These are phyloP conservation scores for Blastocystis sp. DNA, from an alignment of 352 stramenopile genomes.

Conservation along the genomic window DNA sequence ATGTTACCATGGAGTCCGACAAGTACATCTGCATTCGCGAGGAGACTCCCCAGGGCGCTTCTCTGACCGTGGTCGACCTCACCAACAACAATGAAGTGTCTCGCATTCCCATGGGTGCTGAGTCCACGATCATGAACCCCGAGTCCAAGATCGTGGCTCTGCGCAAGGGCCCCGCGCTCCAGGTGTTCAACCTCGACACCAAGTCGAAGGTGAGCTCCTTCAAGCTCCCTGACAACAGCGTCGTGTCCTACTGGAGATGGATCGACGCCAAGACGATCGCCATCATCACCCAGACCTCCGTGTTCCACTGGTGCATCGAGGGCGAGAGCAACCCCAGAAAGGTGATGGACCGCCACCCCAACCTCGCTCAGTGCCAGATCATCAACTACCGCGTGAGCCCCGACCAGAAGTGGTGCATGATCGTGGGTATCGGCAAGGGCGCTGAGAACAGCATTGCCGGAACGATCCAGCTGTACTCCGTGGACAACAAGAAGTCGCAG, in stretches of 20 bases:
- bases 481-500: conserved; percentile 97
- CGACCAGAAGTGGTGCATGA: conserved; percentile 95
- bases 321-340: conserved; percentile 82
- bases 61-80: conserved; percentile 80
- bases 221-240: conserved; percentile 81
- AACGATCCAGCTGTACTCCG: conserved; percentile 91
- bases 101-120: conserved; percentile 91
- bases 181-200: conserved; percentile 99
- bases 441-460: conserved; percentile 80
- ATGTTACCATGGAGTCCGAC: conserved; percentile 85
- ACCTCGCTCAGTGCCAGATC: conserved; percentile 90
- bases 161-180: conserved; percentile 76
- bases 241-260: conserved; percentile 98
- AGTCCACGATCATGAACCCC: conserved; percentile 99
- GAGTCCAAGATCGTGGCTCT: conserved; percentile 85
- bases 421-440: conserved; percentile 92
- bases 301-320: conserved; percentile 97
- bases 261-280: conserved; percentile 91
- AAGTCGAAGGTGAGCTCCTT: conserved; percentile 95
- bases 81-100: conserved; percentile 78
- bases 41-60: conserved; percentile 79
- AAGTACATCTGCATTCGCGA: conserved; percentile 87
- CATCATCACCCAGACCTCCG: conserved; percentile 88
- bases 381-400: conserved; percentile 97
- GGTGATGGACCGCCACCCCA: conserved; percentile 94